Percentiles rank a stretch among this genome's conserved stretches.
Conservation (phyloP, 495 filamentous ascomycete genomes). For the Aspergillus funiculosus region DNA sequence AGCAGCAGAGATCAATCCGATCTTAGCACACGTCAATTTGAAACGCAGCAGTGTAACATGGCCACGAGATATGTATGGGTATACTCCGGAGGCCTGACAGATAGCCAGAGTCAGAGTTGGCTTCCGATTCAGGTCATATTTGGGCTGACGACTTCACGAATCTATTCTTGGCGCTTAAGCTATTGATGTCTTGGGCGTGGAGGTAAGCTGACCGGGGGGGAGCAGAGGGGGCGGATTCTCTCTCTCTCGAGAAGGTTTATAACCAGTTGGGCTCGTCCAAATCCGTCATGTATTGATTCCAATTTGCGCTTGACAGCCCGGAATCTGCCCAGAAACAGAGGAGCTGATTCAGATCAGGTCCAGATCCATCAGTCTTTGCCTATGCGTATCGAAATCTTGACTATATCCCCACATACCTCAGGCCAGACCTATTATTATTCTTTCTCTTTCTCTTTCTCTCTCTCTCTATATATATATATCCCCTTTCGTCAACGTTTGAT, state of each 20-base stretch:
- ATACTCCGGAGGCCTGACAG: constrained; percentile 12
- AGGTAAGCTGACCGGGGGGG: background rate
- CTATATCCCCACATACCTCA: constrained; percentile 1
- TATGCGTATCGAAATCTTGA: constrained; percentile 1
- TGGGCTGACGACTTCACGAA: constrained; percentile 11
- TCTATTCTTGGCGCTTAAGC: constrained; percentile 8
- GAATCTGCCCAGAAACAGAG: constrained; percentile 1
- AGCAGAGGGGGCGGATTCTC: constrained; percentile 3
- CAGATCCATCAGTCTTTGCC: background rate
- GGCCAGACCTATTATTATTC: background rate
- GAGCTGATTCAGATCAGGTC: background rate
- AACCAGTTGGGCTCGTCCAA: constrained; percentile 2
- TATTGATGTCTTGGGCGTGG: constrained; percentile 6
- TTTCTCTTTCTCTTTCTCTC: background rate
- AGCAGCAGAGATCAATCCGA: too few species aligned
- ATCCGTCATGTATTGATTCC: constrained; percentile 13
- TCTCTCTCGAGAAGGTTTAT: too few species aligned
- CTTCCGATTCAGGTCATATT: constrained; percentile 7
- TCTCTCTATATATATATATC: too few species aligned
- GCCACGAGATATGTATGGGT: constrained; percentile 8
- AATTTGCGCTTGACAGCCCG: constrained; percentile 3
- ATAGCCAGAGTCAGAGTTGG: constrained; percentile 5
- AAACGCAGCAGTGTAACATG: constrained; percentile 15
- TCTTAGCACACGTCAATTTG: constrained; percentile 3
- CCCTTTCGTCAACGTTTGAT: background rate